Base-by-base conservation (phyloP, 305 asterid genomes). In the Fraxinus dipetala region DNA sequence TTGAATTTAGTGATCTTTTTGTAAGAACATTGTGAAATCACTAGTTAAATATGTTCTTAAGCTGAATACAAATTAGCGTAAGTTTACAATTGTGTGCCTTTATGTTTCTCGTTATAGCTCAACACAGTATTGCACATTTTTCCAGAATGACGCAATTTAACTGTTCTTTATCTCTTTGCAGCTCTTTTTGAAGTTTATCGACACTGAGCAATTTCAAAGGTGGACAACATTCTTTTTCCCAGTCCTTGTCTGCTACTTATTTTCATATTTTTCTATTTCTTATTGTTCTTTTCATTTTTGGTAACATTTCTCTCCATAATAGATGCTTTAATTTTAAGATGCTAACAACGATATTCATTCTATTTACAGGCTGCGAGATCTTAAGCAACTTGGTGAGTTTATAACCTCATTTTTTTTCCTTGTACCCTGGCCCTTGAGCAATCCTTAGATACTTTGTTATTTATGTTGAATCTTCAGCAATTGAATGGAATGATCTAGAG, bases 191-290 rank as follows among this genome's bases (percentile, higher is more conserved):
- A 93, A 91, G 86, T 94, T 95, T 75, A 84, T 94, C 13, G 99
- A 95, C 85, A 94, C 98, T 6, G 97, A 95, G 89, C 95, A 95
- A 90, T 95, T 91, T 86, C 99, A 95, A 82, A 93, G 99, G 99
- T 87, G 79, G 83, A 76, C 78, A 26, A 0, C 63, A 72, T 20
- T 83, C 45, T 35, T 72, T 31, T 14, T 80, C 34, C 24, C 51
- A 75, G 10, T 61, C 54, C 5, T 80, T 78, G 70, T 8, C 11
- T 79, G 14, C 40, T 61, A 24, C 10, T 24, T 32, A 3, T 78
- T 73, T 24, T 11, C 30, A 34, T 32, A 38, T 80, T 1, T 69
- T 30, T 77, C 40, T 59, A 69, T 65, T 69, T 16, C 81, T 72
- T 13, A 16, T 11, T 18, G 16, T 75, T 35, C 18, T 11, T 35